These are phyloP conservation scores for Acorus gramineus DNA, from an alignment of 106 monocot species.

Conservation along the genomic window DNA sequence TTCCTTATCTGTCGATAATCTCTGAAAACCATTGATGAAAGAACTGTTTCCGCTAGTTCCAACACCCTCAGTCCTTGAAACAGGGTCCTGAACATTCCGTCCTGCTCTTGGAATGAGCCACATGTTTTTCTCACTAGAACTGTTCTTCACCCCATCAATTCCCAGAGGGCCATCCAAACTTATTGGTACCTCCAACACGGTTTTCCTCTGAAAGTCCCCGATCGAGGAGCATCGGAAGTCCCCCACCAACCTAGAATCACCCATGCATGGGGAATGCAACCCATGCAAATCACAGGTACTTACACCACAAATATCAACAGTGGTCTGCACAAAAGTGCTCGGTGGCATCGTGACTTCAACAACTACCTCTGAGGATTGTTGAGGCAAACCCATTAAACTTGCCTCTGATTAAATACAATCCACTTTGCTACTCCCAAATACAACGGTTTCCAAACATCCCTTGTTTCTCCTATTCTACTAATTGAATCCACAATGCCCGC, in stretches of 20 bases:
- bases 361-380: constrained; percentile 24
- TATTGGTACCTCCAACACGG: constrained; percentile 16
- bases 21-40: constrained; percentile 8
- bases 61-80: constrained; percentile 72
- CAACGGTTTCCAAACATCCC: no score
- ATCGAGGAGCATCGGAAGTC: constrained; percentile 25
- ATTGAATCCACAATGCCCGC: no score
- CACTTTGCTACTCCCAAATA: no score
- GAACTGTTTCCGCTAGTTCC: constrained; percentile 22
- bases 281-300: constrained; percentile 42
- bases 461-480: no score
- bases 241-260: constrained; percentile 1
- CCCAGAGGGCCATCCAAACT: constrained; percentile 13
- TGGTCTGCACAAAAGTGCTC: constrained; percentile 31
- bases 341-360: constrained; percentile 26
- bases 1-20: constrained; percentile 1
- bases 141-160: constrained; percentile 35
- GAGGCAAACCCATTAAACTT: constrained; percentile 60
- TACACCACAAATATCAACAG: constrained; percentile 21
- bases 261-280: constrained; percentile 22
- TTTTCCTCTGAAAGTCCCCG: constrained; percentile 34
- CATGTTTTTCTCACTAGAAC: constrained; percentile 24
- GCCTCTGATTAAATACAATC: no score
- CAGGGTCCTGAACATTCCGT: constrained; percentile 24
- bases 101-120: constrained; percentile 17